Base-by-base conservation (phyloP, 768 basidiomycete species). In the Pleurotus tuber-regium region DNA sequence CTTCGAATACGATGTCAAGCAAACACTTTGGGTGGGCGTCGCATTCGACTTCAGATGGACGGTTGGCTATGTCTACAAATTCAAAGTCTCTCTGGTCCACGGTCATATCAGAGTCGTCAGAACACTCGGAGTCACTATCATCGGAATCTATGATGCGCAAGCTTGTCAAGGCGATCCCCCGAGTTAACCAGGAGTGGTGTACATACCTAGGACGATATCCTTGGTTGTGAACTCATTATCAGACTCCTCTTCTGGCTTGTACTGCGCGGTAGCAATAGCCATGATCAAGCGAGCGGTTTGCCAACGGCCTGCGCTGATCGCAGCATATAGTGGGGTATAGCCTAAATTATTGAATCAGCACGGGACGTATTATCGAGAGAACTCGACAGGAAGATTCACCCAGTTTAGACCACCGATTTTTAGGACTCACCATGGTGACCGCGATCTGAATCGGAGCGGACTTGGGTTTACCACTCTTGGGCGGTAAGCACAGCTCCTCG, bases 231-330 rank as follows among this genome's bases (percentile, higher is more conserved):
- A 76, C 31, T 66, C 42, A 53, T 63, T 63, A 4, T 66, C 64
- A 10, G 69, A 56, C 3, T 69, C 58, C 6, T 74, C 66, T 0
- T 68, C 61, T 3, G 72, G 65, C 16, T 74, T 67, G 54, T 80
- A 79, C 59, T 86, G 83, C 9, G 82, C 76, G 1, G 65, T 64
- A 4, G 80, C 74, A 54, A 84, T 82, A 1, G 78, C 76, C 19
- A 84, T 59, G n/a, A 86, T 71, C 4, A 84, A 64, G n/a, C 73
- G 76, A 1, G 80, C 83, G 0, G 82, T 80, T 4, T 72, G 67
- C 82, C 83, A 86, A 16, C 70, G 74, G 6, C 78, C 70, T 11
- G 71, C 73, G 23, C 62, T 61, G 10, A 82, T 54, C 0, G 82
- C 82, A 16, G 79, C 75, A 48, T 66, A 74, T 8, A 83, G 66